Percentiles rank a stretch among this genome's conserved stretches.
phyloP scores from a whole-genome alignment of 345 rosid species.

The Citrus australasica region DNA sequence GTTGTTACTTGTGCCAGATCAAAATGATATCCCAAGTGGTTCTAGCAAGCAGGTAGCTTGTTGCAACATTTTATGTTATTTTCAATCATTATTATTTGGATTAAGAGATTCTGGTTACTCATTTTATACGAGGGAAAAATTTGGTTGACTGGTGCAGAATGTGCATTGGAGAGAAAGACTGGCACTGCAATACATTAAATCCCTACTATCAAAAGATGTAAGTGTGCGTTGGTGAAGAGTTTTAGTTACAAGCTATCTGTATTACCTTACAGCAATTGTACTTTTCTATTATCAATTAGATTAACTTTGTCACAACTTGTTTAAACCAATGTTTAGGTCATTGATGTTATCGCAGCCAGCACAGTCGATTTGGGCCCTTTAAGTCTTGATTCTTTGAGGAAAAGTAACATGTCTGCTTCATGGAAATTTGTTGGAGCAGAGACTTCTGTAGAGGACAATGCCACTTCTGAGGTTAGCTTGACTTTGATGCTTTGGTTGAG shows the following conservation, averaged over 20 bases:
- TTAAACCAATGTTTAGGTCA: slow-evolving; percentile 43
- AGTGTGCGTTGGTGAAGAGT: slow-evolving; percentile 24
- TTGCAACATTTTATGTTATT: background rate
- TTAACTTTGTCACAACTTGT: slow-evolving; percentile 3
- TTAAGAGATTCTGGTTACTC: background rate
- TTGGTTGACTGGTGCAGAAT: slow-evolving; percentile 44
- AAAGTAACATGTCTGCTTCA: slow-evolving; percentile 70
- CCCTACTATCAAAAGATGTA: slow-evolving; percentile 81
- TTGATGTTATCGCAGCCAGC: slow-evolving; percentile 61
- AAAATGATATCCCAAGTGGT: slow-evolving; percentile 24
- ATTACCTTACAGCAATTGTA: background rate
- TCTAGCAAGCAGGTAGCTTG: slow-evolving; percentile 48
- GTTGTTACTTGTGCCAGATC: slow-evolving; percentile 49
- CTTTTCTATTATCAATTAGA: slow-evolving; percentile 1
- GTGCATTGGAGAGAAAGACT: slow-evolving; percentile 86
- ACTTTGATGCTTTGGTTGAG: slow-evolving; percentile 10
- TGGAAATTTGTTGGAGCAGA: slow-evolving; percentile 53
- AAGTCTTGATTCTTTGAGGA: slow-evolving; percentile 81
- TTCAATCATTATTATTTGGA: background rate
- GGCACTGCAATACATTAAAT: slow-evolving; percentile 55
- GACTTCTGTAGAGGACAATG: slow-evolving; percentile 25
- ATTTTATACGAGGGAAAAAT: slow-evolving; percentile 9
- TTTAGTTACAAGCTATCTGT: slow-evolving; percentile 6
- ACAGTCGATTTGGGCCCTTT: slow-evolving; percentile 78
- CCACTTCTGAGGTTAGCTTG: slow-evolving; percentile 47